A percentile compares a stretch with the other conserved stretches of the same genome.
These are phyloP conservation scores for Westerdykella sp. DNA, from an alignment of 2,329 filamentous ascomycete species.

Conservation along the genomic window DNA sequence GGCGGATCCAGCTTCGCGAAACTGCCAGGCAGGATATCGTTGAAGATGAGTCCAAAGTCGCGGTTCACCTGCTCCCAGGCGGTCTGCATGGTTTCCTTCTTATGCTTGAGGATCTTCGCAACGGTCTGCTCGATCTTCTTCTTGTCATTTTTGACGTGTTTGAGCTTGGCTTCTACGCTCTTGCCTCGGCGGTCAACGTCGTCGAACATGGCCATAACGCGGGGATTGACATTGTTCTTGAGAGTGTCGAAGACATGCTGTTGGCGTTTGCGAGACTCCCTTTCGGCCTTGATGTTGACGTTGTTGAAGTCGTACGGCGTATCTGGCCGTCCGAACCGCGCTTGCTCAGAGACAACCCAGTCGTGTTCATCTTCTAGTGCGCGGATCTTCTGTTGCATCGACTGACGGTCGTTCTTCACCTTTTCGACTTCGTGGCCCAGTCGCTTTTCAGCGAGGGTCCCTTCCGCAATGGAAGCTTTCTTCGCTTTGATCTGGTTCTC, in stretches of 20 bases:
- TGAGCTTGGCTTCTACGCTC: conserved; percentile 94
- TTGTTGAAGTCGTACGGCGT: conserved; percentile 90
- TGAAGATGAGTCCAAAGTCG: conserved; percentile 98
- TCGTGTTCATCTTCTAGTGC: conserved; percentile 85
- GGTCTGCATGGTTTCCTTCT: conserved; percentile 92
- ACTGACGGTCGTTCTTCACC: conserved; percentile 85
- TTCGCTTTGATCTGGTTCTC: conserved; percentile 82
- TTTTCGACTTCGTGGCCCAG: conserved; percentile 90
- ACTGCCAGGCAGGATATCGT: conserved; percentile 84
- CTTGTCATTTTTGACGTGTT: conserved; percentile 93
- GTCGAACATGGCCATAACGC: conserved; percentile 99
- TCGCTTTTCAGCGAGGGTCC: conserved; percentile 88
- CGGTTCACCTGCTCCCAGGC: conserved; percentile 96
- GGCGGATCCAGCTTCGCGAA: conserved; percentile 95
- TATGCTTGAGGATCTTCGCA: conserved; percentile 89
- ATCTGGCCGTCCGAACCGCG: conserved; percentile 80
- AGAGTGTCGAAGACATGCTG: conserved; percentile 93
- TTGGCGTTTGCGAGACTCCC: conserved; percentile 75
- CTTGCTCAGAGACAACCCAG: conserved; percentile 89
- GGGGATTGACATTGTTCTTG: conserved; percentile 99
- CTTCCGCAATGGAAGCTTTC: conserved; percentile 78
- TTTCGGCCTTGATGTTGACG: conserved; percentile 88
- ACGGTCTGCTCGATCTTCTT: conserved; percentile 99
- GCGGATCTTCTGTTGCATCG: conserved; percentile 65
- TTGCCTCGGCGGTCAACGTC: conserved; percentile 98